Evolutionary conservation across 2,329 filamentous ascomycete species (phyloP).

Genomic region (Aspergillus sojae): DNA sequence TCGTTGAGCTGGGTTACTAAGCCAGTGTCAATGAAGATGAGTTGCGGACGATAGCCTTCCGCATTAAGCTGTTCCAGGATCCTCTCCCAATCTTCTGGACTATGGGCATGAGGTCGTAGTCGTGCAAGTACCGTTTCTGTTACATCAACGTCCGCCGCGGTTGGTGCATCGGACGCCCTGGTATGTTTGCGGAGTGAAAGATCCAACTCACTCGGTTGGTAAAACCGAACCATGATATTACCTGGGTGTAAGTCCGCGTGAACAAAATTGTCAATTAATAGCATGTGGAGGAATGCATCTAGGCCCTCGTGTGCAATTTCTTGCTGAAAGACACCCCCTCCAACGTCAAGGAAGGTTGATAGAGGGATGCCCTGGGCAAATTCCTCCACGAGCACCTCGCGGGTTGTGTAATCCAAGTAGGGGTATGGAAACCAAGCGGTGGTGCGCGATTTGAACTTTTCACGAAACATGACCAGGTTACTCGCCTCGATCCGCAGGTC

Average conservation of each 20-base stretch:
- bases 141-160: slow-evolving; percentile 67
- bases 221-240: slow-evolving; percentile 99
- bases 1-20: slow-evolving; percentile 91
- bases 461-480: slow-evolving; percentile 82
- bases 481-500: slow-evolving; percentile 93
- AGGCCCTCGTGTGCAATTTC: slow-evolving; percentile 95
- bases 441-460: slow-evolving; percentile 83
- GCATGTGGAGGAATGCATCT: slow-evolving; percentile 94
- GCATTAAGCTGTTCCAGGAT: slow-evolving; percentile 76
- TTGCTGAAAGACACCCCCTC: slow-evolving; percentile 87
- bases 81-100: slow-evolving; percentile 70
- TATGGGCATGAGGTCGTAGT: slow-evolving; percentile 71
- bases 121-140: slow-evolving; percentile 84
- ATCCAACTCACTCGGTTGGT: slow-evolving; percentile 74
- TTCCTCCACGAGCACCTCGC: slow-evolving; percentile 90
- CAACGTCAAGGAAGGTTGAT: slow-evolving; percentile 85
- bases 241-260: slow-evolving; percentile 95
- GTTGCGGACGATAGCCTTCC: slow-evolving; percentile 88
- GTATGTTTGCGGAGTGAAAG: slow-evolving; percentile 57
- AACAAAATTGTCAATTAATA: slow-evolving; percentile 95
- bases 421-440: slow-evolving; percentile 98
- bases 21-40: slow-evolving; percentile 97
- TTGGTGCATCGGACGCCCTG: slow-evolving; percentile 44
- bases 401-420: slow-evolving; percentile 87
- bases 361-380: slow-evolving; percentile 94